Evolutionary conservation across 2,329 filamentous ascomycete genomes (phyloP), one percentile per base, ranked within the genome.

Genomic region (Calonectria pauciramosa): DNA sequence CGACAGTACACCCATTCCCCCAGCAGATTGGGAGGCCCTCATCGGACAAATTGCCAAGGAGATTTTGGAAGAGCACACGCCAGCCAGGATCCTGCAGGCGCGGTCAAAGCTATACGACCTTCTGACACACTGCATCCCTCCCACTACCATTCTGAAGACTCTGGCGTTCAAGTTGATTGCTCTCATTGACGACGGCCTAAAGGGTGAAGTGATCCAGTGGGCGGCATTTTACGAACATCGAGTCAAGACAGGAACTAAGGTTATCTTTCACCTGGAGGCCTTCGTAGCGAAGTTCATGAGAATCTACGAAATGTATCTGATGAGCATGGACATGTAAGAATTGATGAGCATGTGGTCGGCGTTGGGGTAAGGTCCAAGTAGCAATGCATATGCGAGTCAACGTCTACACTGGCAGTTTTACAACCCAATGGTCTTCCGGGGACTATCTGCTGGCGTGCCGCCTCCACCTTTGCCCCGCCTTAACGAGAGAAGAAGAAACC

Each of bases 261-360:
- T 98, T 73, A 99, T 99, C 76, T 99, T 99, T 86, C 97, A 99
- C 83, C 88, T 99, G 5, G 97, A 99, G 86, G 97, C 97, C 4
- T 99, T 99, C 86, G 97, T 99, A 73, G 96, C 96, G 72, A 99
- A 98, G 87, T 98, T 99, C 84, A 99, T 99, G 96, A 92, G 96
- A 80, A 92, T 99, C 79, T 91, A 96, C 77, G 97, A 99, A 88
- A 96, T 96, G 92, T 97, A 92, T 82, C 86, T 93, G 72, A 96
- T 98, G 94, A 95, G 93, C 77, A 96, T 97, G 93, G 94, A 96
- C 70, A 87, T 92, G 86, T 92, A 83, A 87, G 73, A 59, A 66
- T 68, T 68, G 28, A 23, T 38, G 41, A 49, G 54, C 66, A 70
- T 73, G 56, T 68, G 67, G 64, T 71, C 36, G 78, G 79, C 78